Evolutionary conservation across 345 rosid genomes (phyloP).

Genomic region (Euphorbia pulcherrima): DNA sequence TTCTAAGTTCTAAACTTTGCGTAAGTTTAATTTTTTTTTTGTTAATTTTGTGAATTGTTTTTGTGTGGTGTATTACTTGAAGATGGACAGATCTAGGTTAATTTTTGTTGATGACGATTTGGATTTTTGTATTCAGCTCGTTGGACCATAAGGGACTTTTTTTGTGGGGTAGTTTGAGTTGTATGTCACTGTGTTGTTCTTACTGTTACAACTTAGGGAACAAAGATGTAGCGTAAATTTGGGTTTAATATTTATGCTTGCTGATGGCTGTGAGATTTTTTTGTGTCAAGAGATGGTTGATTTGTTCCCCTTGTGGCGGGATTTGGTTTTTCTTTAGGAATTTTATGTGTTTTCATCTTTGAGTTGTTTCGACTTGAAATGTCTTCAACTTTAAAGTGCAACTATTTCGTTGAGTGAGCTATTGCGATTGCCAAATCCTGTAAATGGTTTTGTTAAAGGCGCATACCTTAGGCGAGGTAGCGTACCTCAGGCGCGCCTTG

Average conservation of each 20-base stretch:
- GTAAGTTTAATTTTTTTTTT: neutral
- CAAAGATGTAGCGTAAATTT: neutral
- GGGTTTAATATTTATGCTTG: conserved; percentile 9
- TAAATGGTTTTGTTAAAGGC: no score
- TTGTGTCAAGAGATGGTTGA: neutral
- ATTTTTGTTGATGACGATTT: conserved; percentile 10
- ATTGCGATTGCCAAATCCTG: neutral
- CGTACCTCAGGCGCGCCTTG: no score
- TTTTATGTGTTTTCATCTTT: neutral
- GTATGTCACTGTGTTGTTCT: neutral
- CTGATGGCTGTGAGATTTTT: neutral
- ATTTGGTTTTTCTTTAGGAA: neutral
- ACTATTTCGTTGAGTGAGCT: neutral
- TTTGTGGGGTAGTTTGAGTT: conserved; percentile 5
- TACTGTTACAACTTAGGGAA: neutral
- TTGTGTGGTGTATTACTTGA: conserved; percentile 13
- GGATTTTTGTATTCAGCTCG: neutral
- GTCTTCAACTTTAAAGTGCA: neutral
- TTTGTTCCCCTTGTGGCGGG: neutral
- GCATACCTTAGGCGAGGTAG: no score
- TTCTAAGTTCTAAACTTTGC: neutral
- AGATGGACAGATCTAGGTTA: conserved; percentile 23
- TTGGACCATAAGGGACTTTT: neutral
- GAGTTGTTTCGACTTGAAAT: neutral
- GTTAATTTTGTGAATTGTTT: neutral